Evolutionary conservation across 768 basidiomycete genomes (phyloP).

Genomic region (Podaxis pistillaris): DNA sequence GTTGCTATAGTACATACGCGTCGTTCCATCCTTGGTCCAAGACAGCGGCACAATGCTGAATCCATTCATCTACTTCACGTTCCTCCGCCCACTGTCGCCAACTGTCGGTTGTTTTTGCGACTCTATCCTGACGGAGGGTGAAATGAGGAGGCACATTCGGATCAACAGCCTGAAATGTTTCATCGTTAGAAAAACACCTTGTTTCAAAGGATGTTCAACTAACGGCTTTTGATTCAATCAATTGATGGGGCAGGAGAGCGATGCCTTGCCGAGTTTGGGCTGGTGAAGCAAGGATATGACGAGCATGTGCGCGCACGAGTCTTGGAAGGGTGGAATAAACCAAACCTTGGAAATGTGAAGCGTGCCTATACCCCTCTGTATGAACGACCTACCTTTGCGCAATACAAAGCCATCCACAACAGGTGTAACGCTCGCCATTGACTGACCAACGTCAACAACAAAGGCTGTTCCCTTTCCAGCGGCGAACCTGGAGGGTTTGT

Average conservation of each 20-base stretch:
- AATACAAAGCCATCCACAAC: slow-evolving; percentile 98
- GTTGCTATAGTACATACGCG: slow-evolving; percentile 49
- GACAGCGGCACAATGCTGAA: slow-evolving; percentile 85
- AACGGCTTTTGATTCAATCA: slow-evolving; percentile 81
- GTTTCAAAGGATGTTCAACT: slow-evolving; percentile 14
- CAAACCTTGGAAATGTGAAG: slow-evolving; percentile 55
- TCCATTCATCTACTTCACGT: slow-evolving; percentile 91
- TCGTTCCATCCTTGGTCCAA: slow-evolving; percentile 88
- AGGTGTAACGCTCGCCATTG: slow-evolving; percentile 88
- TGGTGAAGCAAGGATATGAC: slow-evolving; percentile 57
- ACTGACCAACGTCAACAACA: slow-evolving; percentile 91
- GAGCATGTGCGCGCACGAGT: slow-evolving; percentile 79
- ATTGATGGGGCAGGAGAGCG: slow-evolving; percentile 80
- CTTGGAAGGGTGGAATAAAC: slow-evolving; percentile 70
- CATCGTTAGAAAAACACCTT: slow-evolving; percentile 4
- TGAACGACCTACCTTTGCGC: slow-evolving; percentile 66
- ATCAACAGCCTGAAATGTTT: slow-evolving; percentile 64
- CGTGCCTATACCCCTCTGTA: neutral
- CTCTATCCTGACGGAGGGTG: slow-evolving; percentile 71
- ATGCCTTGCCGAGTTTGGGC: slow-evolving; percentile 53
- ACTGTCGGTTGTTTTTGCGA: slow-evolving; percentile 68
- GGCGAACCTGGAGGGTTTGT: slow-evolving; percentile 65
- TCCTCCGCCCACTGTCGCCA: slow-evolving; percentile 82
- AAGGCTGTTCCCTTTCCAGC: slow-evolving; percentile 97
- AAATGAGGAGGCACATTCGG: slow-evolving; percentile 62